phyloP scores from a whole-genome alignment of 176 grass and related monocot species.

The Areca catechu region DNA sequence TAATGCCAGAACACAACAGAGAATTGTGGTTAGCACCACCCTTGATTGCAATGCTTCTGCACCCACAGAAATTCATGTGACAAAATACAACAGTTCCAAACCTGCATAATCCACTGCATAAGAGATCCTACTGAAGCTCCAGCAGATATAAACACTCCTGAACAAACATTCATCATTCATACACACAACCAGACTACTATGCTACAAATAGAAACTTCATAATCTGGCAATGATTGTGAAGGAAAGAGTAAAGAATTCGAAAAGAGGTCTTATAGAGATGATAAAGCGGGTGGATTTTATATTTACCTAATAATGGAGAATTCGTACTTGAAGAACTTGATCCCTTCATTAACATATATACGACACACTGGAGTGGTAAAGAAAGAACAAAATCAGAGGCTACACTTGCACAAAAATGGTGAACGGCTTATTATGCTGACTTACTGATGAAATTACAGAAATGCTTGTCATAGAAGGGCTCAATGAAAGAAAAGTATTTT shows the following conservation, averaged over 20 bases:
- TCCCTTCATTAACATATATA: conserved; percentile 5
- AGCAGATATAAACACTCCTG: conserved; percentile 4
- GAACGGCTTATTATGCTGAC: neutral
- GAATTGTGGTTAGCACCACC: neutral
- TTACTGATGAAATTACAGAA: conserved; percentile 10
- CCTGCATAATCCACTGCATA: conserved; percentile 8
- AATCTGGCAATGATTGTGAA: neutral
- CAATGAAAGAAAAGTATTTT: neutral
- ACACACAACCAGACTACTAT: neutral
- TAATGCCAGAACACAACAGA: neutral
- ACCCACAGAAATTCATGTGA: neutral
- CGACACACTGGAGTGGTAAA: neutral
- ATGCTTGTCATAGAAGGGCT: conserved; percentile 10
- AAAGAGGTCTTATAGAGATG: neutral
- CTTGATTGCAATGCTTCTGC: neutral
- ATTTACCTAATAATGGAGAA: neutral
- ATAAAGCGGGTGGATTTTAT: neutral
- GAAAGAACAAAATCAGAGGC: neutral
- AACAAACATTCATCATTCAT: neutral
- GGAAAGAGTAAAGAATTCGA: neutral
- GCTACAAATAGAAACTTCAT: too few species aligned
- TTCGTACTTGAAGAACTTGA: neutral
- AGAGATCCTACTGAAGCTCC: conserved; percentile 7
- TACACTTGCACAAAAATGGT: neutral
- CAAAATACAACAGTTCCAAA: neutral